These are phyloP conservation scores for Colletotrichum simmondsii DNA, from an alignment of 2,329 filamentous ascomycete species.

Conservation along the genomic window DNA sequence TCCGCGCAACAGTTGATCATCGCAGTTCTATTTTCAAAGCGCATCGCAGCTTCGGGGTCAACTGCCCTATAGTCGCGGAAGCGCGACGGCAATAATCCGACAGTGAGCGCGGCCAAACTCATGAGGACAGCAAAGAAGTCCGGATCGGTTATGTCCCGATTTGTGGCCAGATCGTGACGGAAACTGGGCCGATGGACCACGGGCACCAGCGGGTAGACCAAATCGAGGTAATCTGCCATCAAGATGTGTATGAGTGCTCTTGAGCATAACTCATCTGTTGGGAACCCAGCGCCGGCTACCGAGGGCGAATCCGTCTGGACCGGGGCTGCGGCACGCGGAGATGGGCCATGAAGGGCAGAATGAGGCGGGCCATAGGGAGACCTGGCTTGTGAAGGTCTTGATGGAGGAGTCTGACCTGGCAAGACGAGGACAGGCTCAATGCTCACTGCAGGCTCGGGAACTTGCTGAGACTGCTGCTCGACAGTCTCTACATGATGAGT, in stretches of 20 bases:
- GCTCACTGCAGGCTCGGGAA: neutral
- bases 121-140: constrained; percentile 41
- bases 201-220: constrained; percentile 40
- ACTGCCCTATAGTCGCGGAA: constrained; percentile 39
- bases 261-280: constrained; percentile 41
- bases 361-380: neutral
- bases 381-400: neutral
- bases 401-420: neutral
- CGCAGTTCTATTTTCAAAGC: constrained; percentile 39
- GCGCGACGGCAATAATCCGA: constrained; percentile 41
- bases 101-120: constrained; percentile 38
- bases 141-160: constrained; percentile 37
- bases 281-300: constrained; percentile 12
- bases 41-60: constrained; percentile 34
- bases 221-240: constrained; percentile 40
- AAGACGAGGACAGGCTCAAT: constrained; percentile 13
- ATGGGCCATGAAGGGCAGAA: neutral
- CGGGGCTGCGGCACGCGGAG: neutral
- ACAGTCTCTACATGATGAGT: neutral
- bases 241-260: constrained; percentile 37
- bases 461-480: neutral
- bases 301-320: constrained; percentile 3
- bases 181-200: constrained; percentile 41
- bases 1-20: constrained; percentile 42
- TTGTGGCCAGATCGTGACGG: constrained; percentile 36